phyloP scores from a whole-genome alignment of 177 flowering plant genomes.

The Vitis hybrid region DNA sequence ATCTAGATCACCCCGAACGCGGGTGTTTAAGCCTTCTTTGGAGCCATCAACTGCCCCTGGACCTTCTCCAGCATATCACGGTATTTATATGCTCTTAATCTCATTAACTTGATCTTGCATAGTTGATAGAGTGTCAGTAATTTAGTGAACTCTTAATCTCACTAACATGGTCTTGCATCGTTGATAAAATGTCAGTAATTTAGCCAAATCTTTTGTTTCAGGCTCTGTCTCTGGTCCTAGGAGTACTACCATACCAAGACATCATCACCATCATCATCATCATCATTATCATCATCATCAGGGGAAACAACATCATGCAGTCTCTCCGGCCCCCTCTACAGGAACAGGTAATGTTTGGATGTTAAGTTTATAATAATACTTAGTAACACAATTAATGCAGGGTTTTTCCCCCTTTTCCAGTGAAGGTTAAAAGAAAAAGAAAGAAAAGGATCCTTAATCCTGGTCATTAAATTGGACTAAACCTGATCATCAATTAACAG shows the following conservation, averaged over 20 bases:
- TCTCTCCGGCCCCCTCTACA: conserved; percentile 56
- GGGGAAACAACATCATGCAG: conserved; percentile 20
- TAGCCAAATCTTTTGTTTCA: conserved; percentile 23
- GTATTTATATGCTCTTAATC: conserved; percentile 27
- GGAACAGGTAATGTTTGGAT: conserved; percentile 33
- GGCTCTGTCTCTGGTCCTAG: conserved; percentile 44
- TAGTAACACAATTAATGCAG: neutral
- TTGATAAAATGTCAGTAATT: conserved; percentile 3
- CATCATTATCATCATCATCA: conserved; percentile 34
- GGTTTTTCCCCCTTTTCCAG: no score
- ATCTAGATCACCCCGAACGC: conserved; percentile 18
- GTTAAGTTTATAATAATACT: neutral
- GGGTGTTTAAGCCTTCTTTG: conserved; percentile 18
- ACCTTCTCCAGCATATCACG: conserved; percentile 48
- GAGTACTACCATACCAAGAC: conserved; percentile 24
- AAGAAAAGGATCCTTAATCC: no score
- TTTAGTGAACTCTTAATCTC: no score
- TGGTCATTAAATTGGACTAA: no score
- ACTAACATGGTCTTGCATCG: no score
- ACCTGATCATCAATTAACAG: no score
- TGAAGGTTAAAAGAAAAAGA: no score
- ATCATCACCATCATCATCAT: conserved; percentile 26
- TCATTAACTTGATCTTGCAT: neutral
- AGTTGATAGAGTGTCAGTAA: no score
- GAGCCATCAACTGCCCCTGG: conserved; percentile 45